phyloP scores from a whole-genome alignment of 208 protist genomes.

The Trypanosoma mega region DNA sequence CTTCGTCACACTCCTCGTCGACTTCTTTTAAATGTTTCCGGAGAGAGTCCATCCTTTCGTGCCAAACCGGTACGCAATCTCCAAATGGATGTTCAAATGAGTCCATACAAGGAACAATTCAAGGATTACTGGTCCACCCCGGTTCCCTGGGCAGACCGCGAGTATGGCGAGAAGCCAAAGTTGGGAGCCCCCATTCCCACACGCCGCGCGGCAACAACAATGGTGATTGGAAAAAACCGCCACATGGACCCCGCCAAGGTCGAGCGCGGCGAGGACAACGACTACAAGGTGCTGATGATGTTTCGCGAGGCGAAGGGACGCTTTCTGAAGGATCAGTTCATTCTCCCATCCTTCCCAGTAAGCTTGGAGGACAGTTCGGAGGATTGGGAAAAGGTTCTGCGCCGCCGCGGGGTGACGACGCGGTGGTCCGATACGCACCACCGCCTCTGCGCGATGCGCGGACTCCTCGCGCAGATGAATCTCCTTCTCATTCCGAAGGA shows the following conservation, averaged over 20 bases:
- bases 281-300: conserved; percentile 91
- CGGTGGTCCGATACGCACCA: conserved; percentile 66
- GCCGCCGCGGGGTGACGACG: conserved; percentile 67
- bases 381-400: conserved; percentile 76
- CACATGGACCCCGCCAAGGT: conserved; percentile 57
- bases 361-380: conserved; percentile 64
- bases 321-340: conserved; percentile 80
- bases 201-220: conserved; percentile 65
- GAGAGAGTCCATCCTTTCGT: conserved; percentile 81
- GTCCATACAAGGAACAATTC: conserved; percentile 91
- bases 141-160: conserved; percentile 78
- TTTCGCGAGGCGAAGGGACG: conserved; percentile 72
- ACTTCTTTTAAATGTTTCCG: conserved; percentile 66
- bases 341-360: conserved; percentile 68
- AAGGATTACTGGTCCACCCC: conserved; percentile 89
- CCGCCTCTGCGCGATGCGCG: conserved; percentile 74
- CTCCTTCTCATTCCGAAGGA: conserved; percentile 82
- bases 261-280: conserved; percentile 76
- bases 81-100: conserved; percentile 73
- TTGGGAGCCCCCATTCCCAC: conserved; percentile 78
- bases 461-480: conserved; percentile 69
- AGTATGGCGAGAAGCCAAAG: conserved; percentile 84
- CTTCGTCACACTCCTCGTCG: conserved; percentile 38
- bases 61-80: conserved; percentile 75
- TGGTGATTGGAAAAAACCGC: conserved; percentile 70